Conservation (phyloP, 805 yeast species). For the Candida tallmaniae region DNA sequence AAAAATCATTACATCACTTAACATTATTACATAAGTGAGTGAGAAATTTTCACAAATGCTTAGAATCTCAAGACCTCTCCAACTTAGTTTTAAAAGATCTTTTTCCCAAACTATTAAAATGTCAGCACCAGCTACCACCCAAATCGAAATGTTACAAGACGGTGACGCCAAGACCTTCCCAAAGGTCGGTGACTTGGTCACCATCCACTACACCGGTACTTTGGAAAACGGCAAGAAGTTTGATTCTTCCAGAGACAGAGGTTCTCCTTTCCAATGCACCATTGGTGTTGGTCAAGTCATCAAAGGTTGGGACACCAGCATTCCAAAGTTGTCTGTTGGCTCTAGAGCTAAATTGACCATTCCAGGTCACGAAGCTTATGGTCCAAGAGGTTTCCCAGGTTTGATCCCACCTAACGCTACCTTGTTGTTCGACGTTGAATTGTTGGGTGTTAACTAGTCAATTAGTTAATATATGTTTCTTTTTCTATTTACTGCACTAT, state of each 20-base stretch:
- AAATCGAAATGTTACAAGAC: slow-evolving; percentile 40
- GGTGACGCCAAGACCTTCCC: slow-evolving; percentile 91
- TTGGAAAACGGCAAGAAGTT: slow-evolving; percentile 93
- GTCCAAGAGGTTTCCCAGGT: slow-evolving; percentile 94
- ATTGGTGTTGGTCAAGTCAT: slow-evolving; percentile 97
- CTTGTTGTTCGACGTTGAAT: slow-evolving; percentile 79
- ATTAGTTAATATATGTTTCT: background rate
- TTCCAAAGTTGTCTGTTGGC: slow-evolving; percentile 88
- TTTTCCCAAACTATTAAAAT: slow-evolving; percentile 4
- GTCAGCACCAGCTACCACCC: slow-evolving; percentile 32
- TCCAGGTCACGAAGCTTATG: slow-evolving; percentile 92
- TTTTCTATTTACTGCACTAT: background rate
- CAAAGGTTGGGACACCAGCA: slow-evolving; percentile 94
- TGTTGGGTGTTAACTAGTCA: slow-evolving; percentile 48
- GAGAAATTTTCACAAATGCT: background rate
- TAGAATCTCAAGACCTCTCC: background rate
- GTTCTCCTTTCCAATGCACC: slow-evolving; percentile 88
- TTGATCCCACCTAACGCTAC: slow-evolving; percentile 96
- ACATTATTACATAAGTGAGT: too few species aligned
- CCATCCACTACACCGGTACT: slow-evolving; percentile 95
- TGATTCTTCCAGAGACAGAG: slow-evolving; percentile 93
- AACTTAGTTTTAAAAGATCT: background rate
- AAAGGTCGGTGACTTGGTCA: slow-evolving; percentile 77
- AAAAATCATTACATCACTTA: too few species aligned
- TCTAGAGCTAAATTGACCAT: slow-evolving; percentile 90